A percentile compares a stretch with the other conserved stretches of the same genome.
Conservation (phyloP, 164 flowering plant species). For the Vitis rupestris region DNA sequence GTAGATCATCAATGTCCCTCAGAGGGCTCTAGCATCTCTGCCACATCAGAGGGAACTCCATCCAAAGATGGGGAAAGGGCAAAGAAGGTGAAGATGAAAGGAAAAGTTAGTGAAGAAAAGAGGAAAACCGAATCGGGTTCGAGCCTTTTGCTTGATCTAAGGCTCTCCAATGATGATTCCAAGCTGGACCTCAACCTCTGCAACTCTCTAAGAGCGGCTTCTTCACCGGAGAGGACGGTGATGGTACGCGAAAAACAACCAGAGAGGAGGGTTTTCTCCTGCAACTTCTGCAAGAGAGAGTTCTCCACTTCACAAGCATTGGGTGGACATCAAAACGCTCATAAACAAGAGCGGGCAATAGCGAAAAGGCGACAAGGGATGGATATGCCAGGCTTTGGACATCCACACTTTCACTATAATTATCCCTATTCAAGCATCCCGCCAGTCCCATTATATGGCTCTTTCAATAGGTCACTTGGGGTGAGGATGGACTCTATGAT, state of each 20-base stretch:
- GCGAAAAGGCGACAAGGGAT: constrained; percentile 25
- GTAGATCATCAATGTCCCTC: constrained; percentile 13
- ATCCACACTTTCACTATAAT: not conserved
- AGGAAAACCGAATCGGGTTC: not conserved
- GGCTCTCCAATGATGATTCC: constrained; percentile 7
- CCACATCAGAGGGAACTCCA: constrained; percentile 4
- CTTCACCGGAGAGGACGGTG: not conserved
- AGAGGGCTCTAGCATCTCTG: constrained; percentile 22
- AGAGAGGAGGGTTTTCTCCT: constrained; percentile 28
- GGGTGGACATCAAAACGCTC: constrained; percentile 50
- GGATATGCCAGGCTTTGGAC: constrained; percentile 7
- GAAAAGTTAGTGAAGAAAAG: not conserved
- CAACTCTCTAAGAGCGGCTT: not conserved
- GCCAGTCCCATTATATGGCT: constrained; percentile 4
- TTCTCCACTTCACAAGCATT: constrained; percentile 41
- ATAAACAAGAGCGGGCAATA: constrained; percentile 31
- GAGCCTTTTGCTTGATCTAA: constrained; percentile 10
- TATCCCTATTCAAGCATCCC: constrained; percentile 15
- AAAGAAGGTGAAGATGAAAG: constrained; percentile 7
- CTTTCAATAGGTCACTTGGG: constrained; percentile 19
- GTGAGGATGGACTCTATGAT: constrained; percentile 21
- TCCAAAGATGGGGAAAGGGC: not conserved
- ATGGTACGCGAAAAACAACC: not conserved
- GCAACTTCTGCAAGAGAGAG: constrained; percentile 38
- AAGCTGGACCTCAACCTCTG: constrained; percentile 11